Evolutionary conservation across 2,329 filamentous ascomycete genomes (phyloP).

Genomic region (Trichoderma koningiopsis): DNA sequence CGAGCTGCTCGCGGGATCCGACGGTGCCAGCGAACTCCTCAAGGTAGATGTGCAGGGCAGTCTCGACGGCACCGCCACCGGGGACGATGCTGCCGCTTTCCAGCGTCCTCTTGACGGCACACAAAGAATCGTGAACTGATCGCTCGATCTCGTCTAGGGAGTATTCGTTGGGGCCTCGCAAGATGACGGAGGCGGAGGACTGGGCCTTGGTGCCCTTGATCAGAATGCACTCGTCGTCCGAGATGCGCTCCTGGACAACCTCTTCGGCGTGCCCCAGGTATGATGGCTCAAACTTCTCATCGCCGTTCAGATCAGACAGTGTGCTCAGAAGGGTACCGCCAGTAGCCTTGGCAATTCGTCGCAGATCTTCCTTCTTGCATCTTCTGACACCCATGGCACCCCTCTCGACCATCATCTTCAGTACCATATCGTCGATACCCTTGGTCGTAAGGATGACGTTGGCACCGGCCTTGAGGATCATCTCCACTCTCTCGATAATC

Average conservation of each 20-base stretch:
- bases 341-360: conserved; percentile 93
- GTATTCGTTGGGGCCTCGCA: conserved; percentile 94
- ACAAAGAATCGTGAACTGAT: conserved; percentile 94
- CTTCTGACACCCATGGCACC: conserved; percentile 94
- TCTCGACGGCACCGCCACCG: conserved; percentile 94
- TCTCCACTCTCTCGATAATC: conserved; percentile 88
- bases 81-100: conserved; percentile 97
- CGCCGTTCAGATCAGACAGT: conserved; percentile 93
- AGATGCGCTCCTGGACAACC: conserved; percentile 97
- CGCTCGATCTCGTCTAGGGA: conserved; percentile 99
- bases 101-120: conserved; percentile 93
- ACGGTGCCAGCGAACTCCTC: conserved; percentile 98
- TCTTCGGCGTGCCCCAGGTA: conserved; percentile 91
- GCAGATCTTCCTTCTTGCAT: conserved; percentile 97
- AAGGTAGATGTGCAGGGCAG: conserved; percentile 97
- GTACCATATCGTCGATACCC: conserved; percentile 92
- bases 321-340: conserved; percentile 92
- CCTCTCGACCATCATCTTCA: conserved; percentile 93
- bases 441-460: conserved; percentile 97
- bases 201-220: conserved; percentile 94
- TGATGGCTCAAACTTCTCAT: conserved; percentile 92
- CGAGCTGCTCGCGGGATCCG: conserved; percentile 93
- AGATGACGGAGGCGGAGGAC: conserved; percentile 92
- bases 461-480: conserved; percentile 96
- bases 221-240: conserved; percentile 96